Evolutionary conservation across 805 yeast genomes (phyloP), one percentile per base, ranked within the genome.

Genomic region (Hanseniaspora singularis): DNA sequence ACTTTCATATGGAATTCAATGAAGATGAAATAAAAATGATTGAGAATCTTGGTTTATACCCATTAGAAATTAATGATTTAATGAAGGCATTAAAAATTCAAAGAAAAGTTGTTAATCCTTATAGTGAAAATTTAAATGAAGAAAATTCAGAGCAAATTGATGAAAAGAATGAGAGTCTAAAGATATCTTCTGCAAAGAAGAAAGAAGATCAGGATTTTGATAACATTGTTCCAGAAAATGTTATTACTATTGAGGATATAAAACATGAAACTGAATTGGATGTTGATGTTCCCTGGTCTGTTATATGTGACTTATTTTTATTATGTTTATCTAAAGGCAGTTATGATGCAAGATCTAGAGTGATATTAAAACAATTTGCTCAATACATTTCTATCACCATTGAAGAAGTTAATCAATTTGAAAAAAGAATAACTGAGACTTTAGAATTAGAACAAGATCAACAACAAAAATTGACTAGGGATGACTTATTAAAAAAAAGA

Each of bases 221-320:
- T 14, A 32, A 42, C 22, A 41, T 45, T 31, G 43, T 20, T 34
- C 52, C 36, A 26, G 50, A 27, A 19, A 46, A 53, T 20, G 52
- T 63, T 10, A 40, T 63, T 2, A 53, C 57, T 28, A 64, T 65
- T 3, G 64, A 62, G 15, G 63, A 63, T 16, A 54, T 66, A 1
- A 61, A 62, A 15, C 52, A 59, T n/a, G 50, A 64, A n/a, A 55
- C 61, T 12, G 61, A 55, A 2, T 52, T 80, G 7, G 75, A 79
- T 23, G 71, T 83, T 46, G 96, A 88, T 56, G 73, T 92, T 19
- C 76, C 88, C 26, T 94, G 98, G 98, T 88, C 96, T 0, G 73
- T 89, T 12, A 67, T 92, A 5, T 94, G 98, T 64, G 98, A 92
- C 60, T 64, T 92, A 39, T 89, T 89, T 57, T 67, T 92, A 34